Evolutionary conservation across 441 rosid species (phyloP).

Genomic region (Brassica balearica): DNA sequence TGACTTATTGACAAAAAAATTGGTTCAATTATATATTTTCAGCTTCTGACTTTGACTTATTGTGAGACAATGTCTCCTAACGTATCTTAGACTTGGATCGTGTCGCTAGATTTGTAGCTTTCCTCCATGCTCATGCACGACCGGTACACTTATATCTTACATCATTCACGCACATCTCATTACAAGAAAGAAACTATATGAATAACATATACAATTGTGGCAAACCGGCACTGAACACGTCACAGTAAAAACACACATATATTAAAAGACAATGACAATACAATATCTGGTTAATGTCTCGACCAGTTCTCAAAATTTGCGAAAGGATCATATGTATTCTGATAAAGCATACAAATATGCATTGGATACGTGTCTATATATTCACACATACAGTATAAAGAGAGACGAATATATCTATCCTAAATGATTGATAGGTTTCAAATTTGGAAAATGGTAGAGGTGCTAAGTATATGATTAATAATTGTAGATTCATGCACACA

Average conservation of each 20-base stretch:
- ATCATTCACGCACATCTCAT: constrained; percentile 28
- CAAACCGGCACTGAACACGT: constrained; percentile 28
- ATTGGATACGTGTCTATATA: constrained; percentile 2
- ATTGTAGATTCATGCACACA: constrained; percentile 34
- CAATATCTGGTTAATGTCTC: not conserved
- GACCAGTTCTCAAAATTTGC: not conserved
- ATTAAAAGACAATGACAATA: constrained; percentile 20
- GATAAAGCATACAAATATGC: constrained; percentile 24
- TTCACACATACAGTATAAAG: constrained; percentile 1
- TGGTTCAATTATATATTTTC: constrained; percentile 15
- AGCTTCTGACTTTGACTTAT: constrained; percentile 37
- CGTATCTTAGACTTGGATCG: constrained; percentile 40
- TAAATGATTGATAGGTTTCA: constrained; percentile 4
- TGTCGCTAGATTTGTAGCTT: constrained; percentile 45
- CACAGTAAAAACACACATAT: not conserved
- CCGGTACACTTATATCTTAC: constrained; percentile 20
- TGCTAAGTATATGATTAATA: constrained; percentile 21
- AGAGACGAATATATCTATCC: constrained; percentile 20
- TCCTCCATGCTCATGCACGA: constrained; percentile 48
- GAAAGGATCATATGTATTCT: not conserved
- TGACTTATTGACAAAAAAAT: constrained; percentile 21
- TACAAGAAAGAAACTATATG: not conserved
- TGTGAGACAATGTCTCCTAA: constrained; percentile 40
- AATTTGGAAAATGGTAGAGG: constrained; percentile 25
- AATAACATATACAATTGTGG: constrained; percentile 6